Evolutionary conservation across 345 rosid genomes (phyloP), one percentile per base, ranked within the genome.

Genomic region (Lagerstroemia speciosa): DNA sequence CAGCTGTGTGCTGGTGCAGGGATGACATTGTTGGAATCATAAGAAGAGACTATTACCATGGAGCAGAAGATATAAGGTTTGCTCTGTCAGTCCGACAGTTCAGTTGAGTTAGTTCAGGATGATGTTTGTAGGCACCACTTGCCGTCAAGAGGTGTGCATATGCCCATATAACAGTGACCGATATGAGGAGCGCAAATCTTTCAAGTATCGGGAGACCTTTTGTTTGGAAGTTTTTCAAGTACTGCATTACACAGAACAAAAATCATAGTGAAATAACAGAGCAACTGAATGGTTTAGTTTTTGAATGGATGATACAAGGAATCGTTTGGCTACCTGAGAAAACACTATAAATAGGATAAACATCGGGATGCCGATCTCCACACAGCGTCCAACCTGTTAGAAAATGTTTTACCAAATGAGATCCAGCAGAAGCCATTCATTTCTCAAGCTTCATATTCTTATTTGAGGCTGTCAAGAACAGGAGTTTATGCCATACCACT

Each of bases 1-100:
- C 46, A 41, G 46, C 11, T 9, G 11, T 41, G 15, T 41, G 14
- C 46, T 41, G 46, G 15, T 41, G 46, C 46, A 41, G 46, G 46
- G 17, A 9, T 41, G 46, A 0, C 17, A 41, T 6, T n/a, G n/a
- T n/a, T n/a, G n/a, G n/a, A n/a, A 41, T 41, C 46, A 6, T 41
- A 24, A 19, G 24, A 53, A n/a, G 60, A 30, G 29, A 30, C 33
- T 58, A 58, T 27, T 58, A 94, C 99, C 99, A 95, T 73, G 98
- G 98, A 78, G 99, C 98, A 70, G 99, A 81, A n/a, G 98, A 95
- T 76, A 95, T 92, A 76, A 95, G 93, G 83, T 92, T 83, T 71
- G 99, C 96, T 87, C 71, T 83, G 83, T 95, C 98, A 3, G 99
- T 95, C 79, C 96, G 85, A 78, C 99, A 95, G 73, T 87, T 88